Evolutionary conservation across 2,329 filamentous ascomycete species (phyloP), one percentile per base, ranked within the genome.

Genomic region (Fusarium illudens): DNA sequence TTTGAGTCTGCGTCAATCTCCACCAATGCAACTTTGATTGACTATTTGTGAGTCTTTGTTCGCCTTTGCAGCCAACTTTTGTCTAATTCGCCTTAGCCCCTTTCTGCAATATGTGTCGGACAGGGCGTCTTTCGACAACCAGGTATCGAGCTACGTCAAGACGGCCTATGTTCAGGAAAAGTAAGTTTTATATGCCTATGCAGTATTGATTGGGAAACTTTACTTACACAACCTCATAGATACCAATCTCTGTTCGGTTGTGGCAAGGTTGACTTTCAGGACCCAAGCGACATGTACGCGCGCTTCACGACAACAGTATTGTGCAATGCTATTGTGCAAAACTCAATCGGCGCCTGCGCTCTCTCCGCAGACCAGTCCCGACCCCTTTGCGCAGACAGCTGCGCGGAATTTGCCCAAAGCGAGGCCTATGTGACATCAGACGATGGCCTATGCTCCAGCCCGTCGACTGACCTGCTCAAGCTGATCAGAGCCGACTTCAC

Each of bases 271-370:
- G 88, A 96, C 75, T 86, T 94, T 59, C 88, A 88, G 58, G 92
- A 97, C 77, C 90, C 93, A 4, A 90, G 88, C 71, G 86, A 91
- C 74, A 87, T 94, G 75, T 99, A 99, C 80, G 95, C 96, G 50
- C 91, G 96, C 73, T 99, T 95, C 80, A 97, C 95, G 6, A 96
- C 89, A 48, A 96, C 92, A 64, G 90, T 96, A 67, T 86, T 99
- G 68, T 99, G 96, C 85, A 98, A 96, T 83, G 87, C 92, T 69
- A 92, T 99, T 75, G 88, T 99, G 52, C 96, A 99, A 79, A 94
- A 93, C 76, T 98, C 96, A 6, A 89, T 91, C 73, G 76, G 81
- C 11, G 76, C 85, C 25, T 99, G 96, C 80, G 80, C 82, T 19
- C 81, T 96, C 46, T 86, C 90, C 0, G 78, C 84, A n/a, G 80